These are phyloP conservation scores for Yamadazyma phyllophila DNA, from an alignment of 805 yeast species.

Conservation along the genomic window DNA sequence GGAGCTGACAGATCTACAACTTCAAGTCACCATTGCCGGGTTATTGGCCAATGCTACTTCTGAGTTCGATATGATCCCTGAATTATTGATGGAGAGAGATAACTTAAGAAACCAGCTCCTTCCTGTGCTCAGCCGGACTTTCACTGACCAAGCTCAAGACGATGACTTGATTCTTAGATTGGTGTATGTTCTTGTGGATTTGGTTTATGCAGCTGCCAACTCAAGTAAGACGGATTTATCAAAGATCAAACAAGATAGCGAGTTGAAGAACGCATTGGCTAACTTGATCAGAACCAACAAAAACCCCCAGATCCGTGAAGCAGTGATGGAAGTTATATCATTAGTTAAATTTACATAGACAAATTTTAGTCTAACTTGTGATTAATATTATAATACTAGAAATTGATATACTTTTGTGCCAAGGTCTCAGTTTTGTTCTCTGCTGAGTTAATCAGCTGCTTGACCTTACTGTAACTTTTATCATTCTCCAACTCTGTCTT, in stretches of 20 bases:
- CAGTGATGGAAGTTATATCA: slow-evolving; percentile 14
- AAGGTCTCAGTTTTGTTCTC: slow-evolving; percentile 32
- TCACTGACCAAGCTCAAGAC: slow-evolving; percentile 22
- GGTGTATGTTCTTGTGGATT: slow-evolving; percentile 16
- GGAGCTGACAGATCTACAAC: slow-evolving; percentile 27
- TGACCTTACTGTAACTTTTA: slow-evolving; percentile 28
- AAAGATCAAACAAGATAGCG: slow-evolving; percentile 1
- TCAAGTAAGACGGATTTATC: background rate
- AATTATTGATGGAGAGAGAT: slow-evolving; percentile 19
- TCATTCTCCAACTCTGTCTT: slow-evolving; percentile 51
- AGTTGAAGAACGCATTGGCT: slow-evolving; percentile 7
- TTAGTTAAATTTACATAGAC: slow-evolving; percentile 4
- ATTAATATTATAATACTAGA: slow-evolving; percentile 15
- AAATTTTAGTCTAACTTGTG: background rate
- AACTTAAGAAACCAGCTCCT: slow-evolving; percentile 18
- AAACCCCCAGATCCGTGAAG: slow-evolving; percentile 10
- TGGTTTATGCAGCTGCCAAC: slow-evolving; percentile 14
- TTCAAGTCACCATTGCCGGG: slow-evolving; percentile 35
- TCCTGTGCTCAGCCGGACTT: slow-evolving; percentile 19
- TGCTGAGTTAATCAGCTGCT: slow-evolving; percentile 25
- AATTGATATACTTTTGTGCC: slow-evolving; percentile 40
- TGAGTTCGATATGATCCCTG: slow-evolving; percentile 35
- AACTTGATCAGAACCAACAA: background rate
- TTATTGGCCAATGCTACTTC: slow-evolving; percentile 40
- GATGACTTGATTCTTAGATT: slow-evolving; percentile 30